Base-by-base conservation (phyloP, 2,329 filamentous ascomycete species). In the Penicillium brevicompactum region DNA sequence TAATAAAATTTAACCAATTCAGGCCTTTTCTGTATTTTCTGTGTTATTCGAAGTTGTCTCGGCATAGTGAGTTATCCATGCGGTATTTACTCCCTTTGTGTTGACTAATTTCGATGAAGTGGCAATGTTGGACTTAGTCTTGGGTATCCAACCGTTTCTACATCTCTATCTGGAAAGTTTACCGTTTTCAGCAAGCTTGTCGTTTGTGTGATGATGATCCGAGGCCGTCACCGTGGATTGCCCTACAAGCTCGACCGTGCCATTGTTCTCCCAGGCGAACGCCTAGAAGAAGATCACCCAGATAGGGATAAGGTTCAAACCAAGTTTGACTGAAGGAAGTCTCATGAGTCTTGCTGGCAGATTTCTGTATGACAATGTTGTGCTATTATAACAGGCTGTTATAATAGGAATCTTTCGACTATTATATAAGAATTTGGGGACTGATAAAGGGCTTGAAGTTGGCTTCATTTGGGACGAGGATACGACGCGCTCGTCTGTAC, bases 211-310 rank as follows among this genome's bases (percentile, higher is more conserved):
- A 78, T 84, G 49, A 84, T 84, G 82, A 68, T 84, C 24, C 69
- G 82, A 52, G 82, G 83, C 1, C 66, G 82, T 37, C 82, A 85
- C 71, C 71, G 82, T 42, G 81, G 80, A 11, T 64, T 85, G 58
- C 82, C 83, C 0, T 80, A 83, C 32, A 78, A 79, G 45, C 79
- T 85, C 58, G 82, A 85, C 66, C 70, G 75, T 30, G 75, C 75
- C 3, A 66, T 75, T 47, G 56, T 71, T 9, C 63, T 74, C 24
- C 71, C 72, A 18, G 57, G 50, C 42, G 63, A 69, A 11, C 60
- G 59, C 46, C 32, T 32, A 45, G 51, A 48, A 44, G 54, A 53
- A 22, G 37, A 49, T 16, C 43, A 31, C 27, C 31, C 0, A 27
- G 32, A 27, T 47, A 5, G 32, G 32, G 21, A 47, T 24, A 13